Conservation (phyloP, 495 filamentous ascomycete species). For the Niebla homalea region DNA sequence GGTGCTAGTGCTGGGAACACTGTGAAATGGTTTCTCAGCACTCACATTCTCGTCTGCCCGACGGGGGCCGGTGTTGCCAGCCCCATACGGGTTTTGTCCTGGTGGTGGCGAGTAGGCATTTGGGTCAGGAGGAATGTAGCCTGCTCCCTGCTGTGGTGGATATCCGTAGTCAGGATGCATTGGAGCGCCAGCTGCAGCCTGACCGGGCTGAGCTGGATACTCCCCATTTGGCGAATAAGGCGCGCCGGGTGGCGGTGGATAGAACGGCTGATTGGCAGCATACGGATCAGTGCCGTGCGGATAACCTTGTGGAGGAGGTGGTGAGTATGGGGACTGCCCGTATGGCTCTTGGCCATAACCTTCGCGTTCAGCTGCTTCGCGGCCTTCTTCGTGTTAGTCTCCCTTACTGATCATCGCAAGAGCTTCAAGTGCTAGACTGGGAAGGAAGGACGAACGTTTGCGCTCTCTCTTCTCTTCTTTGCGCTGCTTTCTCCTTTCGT, state of each 20-base stretch:
- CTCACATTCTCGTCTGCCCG: conserved; percentile 46
- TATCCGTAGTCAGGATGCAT: conserved; percentile 18
- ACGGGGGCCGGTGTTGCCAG: conserved; percentile 22
- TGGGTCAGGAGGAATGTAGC: conserved; percentile 29
- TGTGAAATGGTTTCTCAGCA: conserved; percentile 21
- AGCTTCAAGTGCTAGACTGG: neutral
- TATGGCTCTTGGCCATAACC: conserved; percentile 17
- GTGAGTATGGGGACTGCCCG: conserved; percentile 30
- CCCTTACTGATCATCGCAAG: conserved; percentile 5
- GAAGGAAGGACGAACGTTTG: conserved; percentile 12
- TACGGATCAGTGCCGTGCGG: conserved; percentile 20
- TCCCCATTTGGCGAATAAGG: conserved; percentile 26
- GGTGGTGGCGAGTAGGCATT: conserved; percentile 28
- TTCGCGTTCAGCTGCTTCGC: conserved; percentile 26
- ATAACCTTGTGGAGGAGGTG: conserved; percentile 9
- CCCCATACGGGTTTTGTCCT: conserved; percentile 29
- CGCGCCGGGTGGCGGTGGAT: conserved; percentile 32
- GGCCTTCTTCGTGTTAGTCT: conserved; percentile 16
- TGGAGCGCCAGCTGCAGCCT: conserved; percentile 26
- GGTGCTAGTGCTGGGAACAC: conserved; percentile 5
- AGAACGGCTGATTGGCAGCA: conserved; percentile 23
- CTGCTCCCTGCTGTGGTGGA: conserved; percentile 15
- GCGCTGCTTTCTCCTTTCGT: conserved; percentile 47
- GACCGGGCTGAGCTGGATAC: conserved; percentile 34
- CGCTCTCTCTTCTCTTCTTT: conserved; percentile 31